Conservation (phyloP, 2,329 filamentous ascomycete genomes). For the Hymenoscyphus fructigenus region DNA sequence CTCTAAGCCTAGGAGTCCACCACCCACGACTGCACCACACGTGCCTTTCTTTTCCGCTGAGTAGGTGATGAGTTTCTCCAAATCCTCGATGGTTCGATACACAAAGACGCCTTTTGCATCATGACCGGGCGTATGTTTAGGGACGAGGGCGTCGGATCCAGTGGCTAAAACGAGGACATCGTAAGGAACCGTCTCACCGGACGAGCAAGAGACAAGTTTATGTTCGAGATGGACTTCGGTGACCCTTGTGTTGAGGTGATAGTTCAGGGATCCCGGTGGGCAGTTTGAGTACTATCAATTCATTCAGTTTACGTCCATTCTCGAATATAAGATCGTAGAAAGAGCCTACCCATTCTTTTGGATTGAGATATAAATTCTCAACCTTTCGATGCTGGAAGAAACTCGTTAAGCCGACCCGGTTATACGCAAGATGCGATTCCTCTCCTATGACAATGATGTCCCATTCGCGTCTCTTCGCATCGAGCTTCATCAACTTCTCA, state of each 20-base stretch:
- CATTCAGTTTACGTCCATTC: background rate
- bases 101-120: slow-evolving; percentile 85
- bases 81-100: slow-evolving; percentile 81
- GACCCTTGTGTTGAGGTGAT: slow-evolving; percentile 73
- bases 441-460: slow-evolving; percentile 84
- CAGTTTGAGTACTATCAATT: slow-evolving; percentile 30
- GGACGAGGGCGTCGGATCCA: slow-evolving; percentile 77
- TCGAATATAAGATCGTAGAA: too few relatives aligned
- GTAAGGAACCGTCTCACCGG: slow-evolving; percentile 69
- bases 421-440: slow-evolving; percentile 85
- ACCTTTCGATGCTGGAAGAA: slow-evolving; percentile 86
- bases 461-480: slow-evolving; percentile 72
- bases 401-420: slow-evolving; percentile 82
- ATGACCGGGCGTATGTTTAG: slow-evolving; percentile 68
- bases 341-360: slow-evolving; percentile 69
- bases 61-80: slow-evolving; percentile 74
- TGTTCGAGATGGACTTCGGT: slow-evolving; percentile 61
- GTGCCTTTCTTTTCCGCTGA: slow-evolving; percentile 65
- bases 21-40: slow-evolving; percentile 75
- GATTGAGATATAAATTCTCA: slow-evolving; percentile 86
- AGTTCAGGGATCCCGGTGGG: slow-evolving; percentile 65
- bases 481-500: slow-evolving; percentile 85
- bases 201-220: slow-evolving; percentile 69
- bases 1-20: slow-evolving; percentile 81
- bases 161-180: slow-evolving; percentile 83